Evolutionary conservation across 371 early-diverging fungal genomes (phyloP).

Genomic region (Actinomucor elegans): DNA sequence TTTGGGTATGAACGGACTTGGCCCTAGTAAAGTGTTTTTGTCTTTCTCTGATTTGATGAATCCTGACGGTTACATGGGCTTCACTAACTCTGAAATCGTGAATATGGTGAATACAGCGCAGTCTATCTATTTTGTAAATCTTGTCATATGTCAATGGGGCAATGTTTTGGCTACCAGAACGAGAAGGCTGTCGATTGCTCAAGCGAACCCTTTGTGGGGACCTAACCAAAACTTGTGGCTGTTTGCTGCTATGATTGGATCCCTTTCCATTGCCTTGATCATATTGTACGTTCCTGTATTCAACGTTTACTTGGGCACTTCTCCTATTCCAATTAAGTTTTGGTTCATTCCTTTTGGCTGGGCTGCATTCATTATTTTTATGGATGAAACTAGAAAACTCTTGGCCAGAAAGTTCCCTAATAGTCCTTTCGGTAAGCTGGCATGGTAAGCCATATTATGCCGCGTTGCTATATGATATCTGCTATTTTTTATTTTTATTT

Average conservation of each 20-base stretch:
- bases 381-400: constrained; percentile 60
- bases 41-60: constrained; percentile 56
- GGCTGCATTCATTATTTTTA: constrained; percentile 49
- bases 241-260: constrained; percentile 44
- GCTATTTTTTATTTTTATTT: too few relatives aligned
- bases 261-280: constrained; percentile 54
- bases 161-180: constrained; percentile 58
- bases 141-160: constrained; percentile 66
- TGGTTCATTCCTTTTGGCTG: constrained; percentile 74
- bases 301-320: constrained; percentile 61
- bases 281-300: constrained; percentile 61
- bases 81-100: constrained; percentile 44
- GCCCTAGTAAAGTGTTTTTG: constrained; percentile 44
- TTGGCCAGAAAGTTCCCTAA: constrained; percentile 44
- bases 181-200: constrained; percentile 57
- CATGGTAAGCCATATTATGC: too few relatives aligned
- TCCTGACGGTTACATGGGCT: constrained; percentile 47
- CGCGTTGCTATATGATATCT: too few relatives aligned
- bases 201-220: constrained; percentile 58
- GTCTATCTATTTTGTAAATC: constrained; percentile 62
- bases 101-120: constrained; percentile 52
- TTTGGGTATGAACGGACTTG: constrained; percentile 41
- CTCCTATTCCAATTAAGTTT: constrained; percentile 65
- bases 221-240: constrained; percentile 53
- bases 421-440: constrained; percentile 17